Base-by-base conservation (phyloP, 2,329 filamentous ascomycete species). In the Dactylonectria estremocensis region DNA sequence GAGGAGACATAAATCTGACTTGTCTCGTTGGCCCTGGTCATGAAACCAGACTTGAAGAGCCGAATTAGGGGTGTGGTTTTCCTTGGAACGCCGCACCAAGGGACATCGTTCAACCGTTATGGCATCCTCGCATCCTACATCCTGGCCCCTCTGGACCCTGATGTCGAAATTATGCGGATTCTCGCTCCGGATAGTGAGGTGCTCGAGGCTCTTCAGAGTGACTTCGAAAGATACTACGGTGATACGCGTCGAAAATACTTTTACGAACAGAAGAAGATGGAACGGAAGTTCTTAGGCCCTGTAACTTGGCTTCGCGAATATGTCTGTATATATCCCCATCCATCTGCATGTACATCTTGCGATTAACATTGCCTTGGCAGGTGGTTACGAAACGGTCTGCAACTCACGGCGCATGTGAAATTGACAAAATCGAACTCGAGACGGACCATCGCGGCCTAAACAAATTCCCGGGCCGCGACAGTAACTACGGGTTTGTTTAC, bases 371-470 rank as follows among this genome's bases (percentile, higher is more conserved):
- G 20, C 20, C 3, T 22, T 22, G 20, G 33, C 3, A 52, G 49
- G 22, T 52, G 5, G 49, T 52, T 16, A 11, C 7, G 6, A 14
- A 31, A 6, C 49, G 33, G 8, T 52, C 49, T 16, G 49, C 49
- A 16, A 52, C 49, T 14, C 14, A 5, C 33, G 49, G 49, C 3
- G 49, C 49, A 5, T 8, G 13, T 13, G 22, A 5, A 5, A 4
- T 8, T 14, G n/a, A n/a, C 22, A 52, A 22, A 31, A 31, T 52
- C 7, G 10, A 20, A 16, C 22, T 52, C 13, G 5, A 28, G 3
- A 31, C 49, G n/a, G 49, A 52, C 13, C 49, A 52, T 33, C 49
- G 49, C 3, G 49, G 49, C 16, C n/a, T 52, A 3, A 52, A 52
- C 13, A 52, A 14, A 14, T 52, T 52, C 13, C 3, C 5, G 5